Evolutionary conservation across 2,329 filamentous ascomycete species (phyloP).

Genomic region (Penicillium sp.): DNA sequence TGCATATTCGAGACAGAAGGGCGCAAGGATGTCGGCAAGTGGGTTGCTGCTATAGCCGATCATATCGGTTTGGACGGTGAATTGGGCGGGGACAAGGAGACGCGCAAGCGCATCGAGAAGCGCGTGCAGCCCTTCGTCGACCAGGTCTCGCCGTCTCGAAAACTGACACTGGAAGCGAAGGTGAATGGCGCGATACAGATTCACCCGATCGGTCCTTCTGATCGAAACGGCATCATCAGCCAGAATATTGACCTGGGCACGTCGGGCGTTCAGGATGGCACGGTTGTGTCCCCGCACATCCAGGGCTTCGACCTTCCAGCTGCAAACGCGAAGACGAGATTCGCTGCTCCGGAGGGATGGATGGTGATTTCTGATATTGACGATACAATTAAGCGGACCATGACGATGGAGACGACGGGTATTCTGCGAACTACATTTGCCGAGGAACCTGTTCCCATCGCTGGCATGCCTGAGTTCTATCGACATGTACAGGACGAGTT

Average conservation of each 20-base stretch:
- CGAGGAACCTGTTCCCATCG: slow-evolving; percentile 70
- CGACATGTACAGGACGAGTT: slow-evolving; percentile 61
- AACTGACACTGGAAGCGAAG: slow-evolving; percentile 66
- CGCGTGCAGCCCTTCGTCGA: slow-evolving; percentile 71
- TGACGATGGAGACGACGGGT: slow-evolving; percentile 77
- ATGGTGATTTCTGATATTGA: slow-evolving; percentile 87
- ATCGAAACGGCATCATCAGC: slow-evolving; percentile 71
- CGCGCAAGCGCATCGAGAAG: slow-evolving; percentile 67
- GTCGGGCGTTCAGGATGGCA: slow-evolving; percentile 51
- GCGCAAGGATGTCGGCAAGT: slow-evolving; percentile 67
- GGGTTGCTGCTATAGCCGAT: slow-evolving; percentile 72
- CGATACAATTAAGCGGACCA: slow-evolving; percentile 91
- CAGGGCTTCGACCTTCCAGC: slow-evolving; percentile 28
- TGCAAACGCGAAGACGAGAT: slow-evolving; percentile 71
- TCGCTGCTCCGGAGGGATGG: slow-evolving; percentile 80
- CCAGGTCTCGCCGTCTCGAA: slow-evolving; percentile 71
- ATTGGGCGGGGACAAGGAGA: slow-evolving; percentile 48
- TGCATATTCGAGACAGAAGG: slow-evolving; percentile 78
- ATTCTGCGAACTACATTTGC: slow-evolving; percentile 85
- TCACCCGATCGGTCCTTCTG: slow-evolving; percentile 69
- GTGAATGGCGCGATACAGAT: slow-evolving; percentile 50
- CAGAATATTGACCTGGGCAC: slow-evolving; percentile 62
- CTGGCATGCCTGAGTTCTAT: slow-evolving; percentile 87
- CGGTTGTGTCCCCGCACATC: slow-evolving; percentile 47
- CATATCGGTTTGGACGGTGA: slow-evolving; percentile 69